These are phyloP conservation scores for Symbiodinium natans DNA, from an alignment of 73 alveolate genomes.

Conservation along the genomic window DNA sequence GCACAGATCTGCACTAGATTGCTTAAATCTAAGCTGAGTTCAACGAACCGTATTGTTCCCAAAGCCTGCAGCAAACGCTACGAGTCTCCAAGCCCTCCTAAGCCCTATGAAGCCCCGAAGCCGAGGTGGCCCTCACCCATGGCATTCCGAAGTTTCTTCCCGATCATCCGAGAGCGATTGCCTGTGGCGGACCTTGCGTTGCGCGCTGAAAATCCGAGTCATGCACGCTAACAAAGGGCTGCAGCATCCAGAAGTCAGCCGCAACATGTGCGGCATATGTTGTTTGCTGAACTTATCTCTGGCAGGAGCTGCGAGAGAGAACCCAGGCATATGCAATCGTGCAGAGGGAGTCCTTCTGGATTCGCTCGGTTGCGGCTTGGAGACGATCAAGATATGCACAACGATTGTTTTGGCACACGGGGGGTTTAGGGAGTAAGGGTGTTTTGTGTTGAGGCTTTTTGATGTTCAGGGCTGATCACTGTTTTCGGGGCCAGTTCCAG, in stretches of 20 bases:
- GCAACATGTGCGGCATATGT: too few species aligned
- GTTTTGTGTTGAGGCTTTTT: too few species aligned
- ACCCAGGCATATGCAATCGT: constrained; percentile 62
- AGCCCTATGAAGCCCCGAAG: too few species aligned
- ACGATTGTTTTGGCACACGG: too few species aligned
- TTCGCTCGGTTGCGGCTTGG: constrained; percentile 35
- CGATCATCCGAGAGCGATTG: constrained; percentile 42
- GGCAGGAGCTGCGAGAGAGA: constrained; percentile 32
- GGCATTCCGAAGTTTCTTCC: constrained; percentile 56
- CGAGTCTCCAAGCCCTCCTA: too few species aligned
- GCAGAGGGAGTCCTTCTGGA: constrained; percentile 31
- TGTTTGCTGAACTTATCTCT: too few species aligned
- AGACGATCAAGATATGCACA: too few species aligned
- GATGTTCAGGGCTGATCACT: too few species aligned
- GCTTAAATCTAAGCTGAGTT: not conserved
- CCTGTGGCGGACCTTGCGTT: not conserved
- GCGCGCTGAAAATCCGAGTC: not conserved
- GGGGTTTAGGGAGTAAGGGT: too few species aligned
- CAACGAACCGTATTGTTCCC: too few species aligned
- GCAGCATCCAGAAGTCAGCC: not conserved
- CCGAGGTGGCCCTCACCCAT: constrained; percentile 41
- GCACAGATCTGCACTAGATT: not conserved
- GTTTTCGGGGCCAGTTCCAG: too few species aligned
- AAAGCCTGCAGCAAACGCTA: too few species aligned
- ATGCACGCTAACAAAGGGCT: not conserved